Evolutionary conservation across 352 stramenopile genomes (phyloP).

Genomic region (Peronosclerospora sorghi): DNA sequence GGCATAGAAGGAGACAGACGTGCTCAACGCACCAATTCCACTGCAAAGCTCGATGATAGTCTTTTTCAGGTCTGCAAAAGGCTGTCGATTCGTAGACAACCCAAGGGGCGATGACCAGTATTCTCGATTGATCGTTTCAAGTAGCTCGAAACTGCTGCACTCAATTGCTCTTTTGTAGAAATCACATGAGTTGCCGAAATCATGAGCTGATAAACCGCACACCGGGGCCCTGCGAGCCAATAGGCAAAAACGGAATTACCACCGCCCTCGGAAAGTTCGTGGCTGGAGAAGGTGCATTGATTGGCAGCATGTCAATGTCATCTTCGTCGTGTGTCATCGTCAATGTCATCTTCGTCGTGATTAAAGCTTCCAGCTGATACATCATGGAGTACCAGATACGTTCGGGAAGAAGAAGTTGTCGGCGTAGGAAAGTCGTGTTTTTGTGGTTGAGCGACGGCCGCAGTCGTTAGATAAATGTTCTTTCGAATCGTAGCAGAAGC

Average conservation of each 20-base stretch:
- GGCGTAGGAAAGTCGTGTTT: constrained; percentile 24
- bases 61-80: constrained; percentile 1
- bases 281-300: constrained; percentile 59
- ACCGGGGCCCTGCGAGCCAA: constrained; percentile 28
- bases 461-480: constrained; percentile 64
- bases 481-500: constrained; percentile 61
- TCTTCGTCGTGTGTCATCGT: constrained; percentile 23
- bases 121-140: constrained; percentile 3
- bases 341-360: constrained; percentile 23
- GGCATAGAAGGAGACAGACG: constrained; percentile 2
- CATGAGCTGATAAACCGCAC: no score
- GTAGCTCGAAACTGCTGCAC: neutral
- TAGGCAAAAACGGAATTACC: constrained; percentile 61
- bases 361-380: constrained; percentile 9
- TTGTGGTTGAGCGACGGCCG: constrained; percentile 59
- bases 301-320: constrained; percentile 31
- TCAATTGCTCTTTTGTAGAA: constrained; percentile 2
- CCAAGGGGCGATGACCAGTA: neutral
- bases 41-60: constrained; percentile 3
- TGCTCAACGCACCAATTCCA: constrained; percentile 3
- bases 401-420: constrained; percentile 38
- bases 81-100: constrained; percentile 1
- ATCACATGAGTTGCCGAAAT: constrained; percentile 2
- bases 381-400: constrained; percentile 3
- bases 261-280: constrained; percentile 43